phyloP scores from a whole-genome alignment of 2,329 filamentous ascomycete species.

The Chrysosporium queenslandicum region DNA sequence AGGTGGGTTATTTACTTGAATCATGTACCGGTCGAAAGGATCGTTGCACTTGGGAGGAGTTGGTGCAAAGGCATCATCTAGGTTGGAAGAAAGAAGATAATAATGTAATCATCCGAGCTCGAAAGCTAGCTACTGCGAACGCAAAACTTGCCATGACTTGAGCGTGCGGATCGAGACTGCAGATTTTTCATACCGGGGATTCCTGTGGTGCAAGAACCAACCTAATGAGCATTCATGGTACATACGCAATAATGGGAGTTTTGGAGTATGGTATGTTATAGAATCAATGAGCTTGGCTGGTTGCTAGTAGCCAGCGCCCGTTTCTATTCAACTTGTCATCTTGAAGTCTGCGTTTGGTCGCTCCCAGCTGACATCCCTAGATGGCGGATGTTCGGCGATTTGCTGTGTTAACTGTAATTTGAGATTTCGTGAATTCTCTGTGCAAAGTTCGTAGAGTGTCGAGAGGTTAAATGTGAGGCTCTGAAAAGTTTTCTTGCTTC shows the following conservation, averaged over 20 bases:
- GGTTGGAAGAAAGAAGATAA: constrained; percentile 72
- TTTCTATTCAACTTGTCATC: constrained; percentile 39
- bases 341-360: constrained; percentile 67
- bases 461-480: constrained; percentile 79
- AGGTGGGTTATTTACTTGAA: constrained; percentile 59
- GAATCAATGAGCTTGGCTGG: background rate
- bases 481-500: constrained; percentile 57
- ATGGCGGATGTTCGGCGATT: constrained; percentile 51
- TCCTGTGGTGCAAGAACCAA: background rate
- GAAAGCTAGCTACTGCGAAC: constrained; percentile 6
- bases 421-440: constrained; percentile 58
- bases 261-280: background rate
- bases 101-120: constrained; percentile 60
- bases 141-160: background rate
- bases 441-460: constrained; percentile 86
- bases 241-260: background rate
- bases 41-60: constrained; percentile 55
- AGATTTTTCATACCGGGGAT: background rate
- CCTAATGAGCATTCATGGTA: no score
- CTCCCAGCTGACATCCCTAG: constrained; percentile 54
- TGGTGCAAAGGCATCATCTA: constrained; percentile 59
- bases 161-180: background rate
- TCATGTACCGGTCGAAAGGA: constrained; percentile 35
- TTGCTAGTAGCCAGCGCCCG: background rate
- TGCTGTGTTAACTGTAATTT: constrained; percentile 64